These are phyloP conservation scores for Aspergillus sp. DNA, from an alignment of 2,329 filamentous ascomycete genomes.

Conservation along the genomic window DNA sequence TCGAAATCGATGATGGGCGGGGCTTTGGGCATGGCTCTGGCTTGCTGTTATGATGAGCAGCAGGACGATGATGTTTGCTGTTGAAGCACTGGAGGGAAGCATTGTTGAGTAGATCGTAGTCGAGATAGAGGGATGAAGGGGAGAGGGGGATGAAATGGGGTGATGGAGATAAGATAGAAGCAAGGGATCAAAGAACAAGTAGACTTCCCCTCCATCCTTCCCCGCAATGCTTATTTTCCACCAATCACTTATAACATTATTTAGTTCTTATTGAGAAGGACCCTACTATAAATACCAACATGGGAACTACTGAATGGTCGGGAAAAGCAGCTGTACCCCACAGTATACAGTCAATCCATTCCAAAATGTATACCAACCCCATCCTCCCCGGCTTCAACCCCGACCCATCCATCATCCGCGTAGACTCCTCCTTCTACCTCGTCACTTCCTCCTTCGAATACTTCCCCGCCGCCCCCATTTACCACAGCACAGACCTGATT, in stretches of 20 bases:
- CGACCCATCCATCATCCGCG: slow-evolving; percentile 57
- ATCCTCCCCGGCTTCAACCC: slow-evolving; percentile 62
- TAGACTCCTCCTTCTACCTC: slow-evolving; percentile 56
- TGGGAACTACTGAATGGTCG: not conserved
- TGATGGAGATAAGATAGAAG: too few species aligned
- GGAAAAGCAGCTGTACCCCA: not conserved
- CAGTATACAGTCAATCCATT: too few species aligned
- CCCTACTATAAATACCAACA: not conserved
- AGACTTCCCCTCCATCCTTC: not conserved
- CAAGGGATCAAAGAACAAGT: not conserved
- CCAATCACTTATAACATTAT: not conserved
- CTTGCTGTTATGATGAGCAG: not conserved
- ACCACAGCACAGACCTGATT: slow-evolving; percentile 52
- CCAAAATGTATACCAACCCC: slow-evolving; percentile 46
- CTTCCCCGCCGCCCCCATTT: slow-evolving; percentile 62
- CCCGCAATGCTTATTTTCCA: slow-evolving; percentile 2
- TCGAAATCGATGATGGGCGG: slow-evolving; percentile 7
- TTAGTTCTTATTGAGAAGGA: not conserved
- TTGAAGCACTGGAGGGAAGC: not conserved
- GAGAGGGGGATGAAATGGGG: too few species aligned
- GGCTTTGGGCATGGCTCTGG: slow-evolving; percentile 4
- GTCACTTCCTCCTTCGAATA: slow-evolving; percentile 64
- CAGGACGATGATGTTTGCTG: not conserved
- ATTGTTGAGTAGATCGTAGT: too few species aligned
- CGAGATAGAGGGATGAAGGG: too few species aligned